phyloP scores from a whole-genome alignment of 2,329 filamentous ascomycete genomes.

The Sclerotiophoma versabilis region DNA sequence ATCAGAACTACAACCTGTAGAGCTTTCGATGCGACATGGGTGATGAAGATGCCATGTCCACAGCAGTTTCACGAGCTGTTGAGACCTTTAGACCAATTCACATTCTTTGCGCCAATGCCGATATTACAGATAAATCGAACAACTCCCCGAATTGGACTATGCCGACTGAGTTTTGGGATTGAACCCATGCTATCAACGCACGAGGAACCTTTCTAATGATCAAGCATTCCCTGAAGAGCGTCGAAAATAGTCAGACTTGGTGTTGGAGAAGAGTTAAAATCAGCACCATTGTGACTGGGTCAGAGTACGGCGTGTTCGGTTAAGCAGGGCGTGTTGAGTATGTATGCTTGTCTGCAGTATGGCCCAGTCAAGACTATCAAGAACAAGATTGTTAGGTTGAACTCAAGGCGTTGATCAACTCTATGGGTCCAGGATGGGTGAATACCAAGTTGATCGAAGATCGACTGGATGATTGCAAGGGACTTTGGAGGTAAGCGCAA shows the following conservation, averaged over 20 bases:
- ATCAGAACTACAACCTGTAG: conserved; percentile 47
- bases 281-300: conserved; percentile 61
- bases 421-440: conserved; percentile 59
- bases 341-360: conserved; percentile 60
- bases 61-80: conserved; percentile 52
- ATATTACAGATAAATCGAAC: conserved; percentile 59
- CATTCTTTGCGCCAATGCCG: conserved; percentile 62
- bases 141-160: conserved; percentile 62
- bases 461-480: conserved; percentile 57
- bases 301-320: conserved; percentile 60
- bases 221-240: conserved; percentile 61
- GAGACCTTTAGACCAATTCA: conserved; percentile 59
- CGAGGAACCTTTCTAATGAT: conserved; percentile 63
- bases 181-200: conserved; percentile 59
- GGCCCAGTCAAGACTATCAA: conserved; percentile 61
- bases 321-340: conserved; percentile 61
- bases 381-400: conserved; percentile 62
- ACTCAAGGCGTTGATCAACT: conserved; percentile 61
- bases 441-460: conserved; percentile 58
- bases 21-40: conserved; percentile 57
- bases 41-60: conserved; percentile 55
- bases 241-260: conserved; percentile 51
- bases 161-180: conserved; percentile 60
- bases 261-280: conserved; percentile 56
- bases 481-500: conserved; percentile 59